Base-by-base conservation (phyloP, 1,139 yeast genomes). In the Kurtzmaniella quercitrusa region DNA sequence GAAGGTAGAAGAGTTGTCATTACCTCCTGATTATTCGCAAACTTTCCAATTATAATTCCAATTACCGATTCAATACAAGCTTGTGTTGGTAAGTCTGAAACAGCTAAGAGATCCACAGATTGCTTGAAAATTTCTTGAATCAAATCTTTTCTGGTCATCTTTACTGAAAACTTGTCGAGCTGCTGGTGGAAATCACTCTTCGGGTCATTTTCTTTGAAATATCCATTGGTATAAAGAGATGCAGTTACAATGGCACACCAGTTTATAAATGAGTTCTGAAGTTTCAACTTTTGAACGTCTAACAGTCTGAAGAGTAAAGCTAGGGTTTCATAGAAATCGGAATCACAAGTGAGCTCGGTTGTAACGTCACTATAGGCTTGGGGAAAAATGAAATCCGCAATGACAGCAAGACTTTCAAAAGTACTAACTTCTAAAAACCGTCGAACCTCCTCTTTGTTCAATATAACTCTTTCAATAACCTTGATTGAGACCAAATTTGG, bases 211-310 rank as follows among this genome's bases (percentile, higher is more conserved):
- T 27, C 31, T n/a, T 12, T 27, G 31, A 11, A 10, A n/a, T 3
- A 3, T 8, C 62, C 59, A 8, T 47, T 42, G 15, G 64, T 48
- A 49, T 73, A 77, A 46, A 56, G 73, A 2, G 58, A 50, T 0
- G 80, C 78, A 17, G 79, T 53, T 45, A 69, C 70, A 14, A 62
- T 59, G 0, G 74, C 73, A 41, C 69, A 60, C 77, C 82, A 78
- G 4, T 12, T 27, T 6, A 27, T 27, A n/a, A 27, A 27, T 4
- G 31, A 12, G 10, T 27, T 27, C 4, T 10, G n/a, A 27, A 27
- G 31, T 27, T 27, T 10, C 14, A 27, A 7, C 31, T n/a, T 27
- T 10, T 27, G 12, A 27, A 10, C 14, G n/a, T 27, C 31, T 27
- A 27, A n/a, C 31, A 11, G 14, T 27, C 31, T 10, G 14, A 27